Percentiles rank a stretch among this genome's conserved stretches.
Conservation (phyloP, 2,329 filamentous ascomycete genomes). For the Tetracladium maxilliforme region DNA sequence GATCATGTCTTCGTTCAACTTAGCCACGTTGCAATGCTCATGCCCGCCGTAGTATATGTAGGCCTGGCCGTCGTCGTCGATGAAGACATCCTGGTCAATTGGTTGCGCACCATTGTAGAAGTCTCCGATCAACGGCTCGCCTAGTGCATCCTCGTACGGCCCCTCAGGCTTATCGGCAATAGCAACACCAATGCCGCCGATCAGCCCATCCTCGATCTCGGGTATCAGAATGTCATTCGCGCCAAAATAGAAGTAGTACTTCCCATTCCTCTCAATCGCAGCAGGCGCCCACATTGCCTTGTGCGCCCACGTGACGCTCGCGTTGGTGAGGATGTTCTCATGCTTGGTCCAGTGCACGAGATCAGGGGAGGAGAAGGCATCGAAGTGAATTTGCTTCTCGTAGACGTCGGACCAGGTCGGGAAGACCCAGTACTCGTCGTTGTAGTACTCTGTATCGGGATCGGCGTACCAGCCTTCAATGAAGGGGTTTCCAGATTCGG, state of each 20-base stretch:
- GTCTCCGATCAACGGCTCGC: slow-evolving; percentile 23
- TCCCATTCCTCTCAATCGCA: slow-evolving; percentile 23
- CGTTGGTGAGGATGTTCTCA: slow-evolving; percentile 23
- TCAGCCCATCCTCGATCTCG: slow-evolving; percentile 13
- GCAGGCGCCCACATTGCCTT: slow-evolving; percentile 32
- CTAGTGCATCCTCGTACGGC: slow-evolving; percentile 24
- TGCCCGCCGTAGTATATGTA: slow-evolving; percentile 29
- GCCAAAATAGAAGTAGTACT: slow-evolving; percentile 33
- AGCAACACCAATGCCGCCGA: slow-evolving; percentile 26
- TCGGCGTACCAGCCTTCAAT: slow-evolving; percentile 34
- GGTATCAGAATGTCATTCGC: slow-evolving; percentile 33
- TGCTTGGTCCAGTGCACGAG: slow-evolving; percentile 32
- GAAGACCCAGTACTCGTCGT: slow-evolving; percentile 29
- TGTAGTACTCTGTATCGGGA: slow-evolving; percentile 30
- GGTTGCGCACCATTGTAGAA: slow-evolving; percentile 30
- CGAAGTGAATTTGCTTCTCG: slow-evolving; percentile 30
- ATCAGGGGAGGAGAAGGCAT: slow-evolving; percentile 33
- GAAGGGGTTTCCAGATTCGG: slow-evolving; percentile 29
- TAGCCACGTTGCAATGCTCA: slow-evolving; percentile 24
- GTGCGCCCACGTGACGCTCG: slow-evolving; percentile 24
- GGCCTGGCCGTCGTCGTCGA: slow-evolving; percentile 22
- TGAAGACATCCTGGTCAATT: slow-evolving; percentile 28
- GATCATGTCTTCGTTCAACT: slow-evolving; percentile 26
- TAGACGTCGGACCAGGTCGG: slow-evolving; percentile 28
- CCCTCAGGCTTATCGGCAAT: slow-evolving; percentile 19